Conservation (phyloP, 345 rosid genomes). For the Carallia pectinifolia region DNA sequence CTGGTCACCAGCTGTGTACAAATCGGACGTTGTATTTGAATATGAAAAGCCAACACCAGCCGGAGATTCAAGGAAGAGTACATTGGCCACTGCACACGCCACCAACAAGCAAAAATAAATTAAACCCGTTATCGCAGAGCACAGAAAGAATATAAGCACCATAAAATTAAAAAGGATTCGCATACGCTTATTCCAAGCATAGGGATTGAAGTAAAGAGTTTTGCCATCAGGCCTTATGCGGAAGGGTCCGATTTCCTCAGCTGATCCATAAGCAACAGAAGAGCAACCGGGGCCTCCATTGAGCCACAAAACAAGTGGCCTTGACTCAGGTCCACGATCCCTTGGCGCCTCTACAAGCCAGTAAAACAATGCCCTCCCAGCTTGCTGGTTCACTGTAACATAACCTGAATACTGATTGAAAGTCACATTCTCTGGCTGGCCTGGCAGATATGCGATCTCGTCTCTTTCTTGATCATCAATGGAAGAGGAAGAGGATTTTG, state of each 20-base stretch:
- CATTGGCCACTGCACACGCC: constrained; percentile 70
- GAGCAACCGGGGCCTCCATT: constrained; percentile 97
- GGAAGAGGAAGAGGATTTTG: constrained; percentile 18
- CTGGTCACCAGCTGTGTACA: constrained; percentile 77
- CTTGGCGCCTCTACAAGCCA: constrained; percentile 82
- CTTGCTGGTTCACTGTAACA: constrained; percentile 70
- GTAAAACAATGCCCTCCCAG: constrained; percentile 90
- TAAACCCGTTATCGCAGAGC: not conserved
- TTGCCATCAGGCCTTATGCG: constrained; percentile 68
- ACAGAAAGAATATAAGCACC: not conserved
- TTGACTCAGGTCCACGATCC: constrained; percentile 52
- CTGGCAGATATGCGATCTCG: constrained; percentile 63
- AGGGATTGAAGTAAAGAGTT: constrained; percentile 70
- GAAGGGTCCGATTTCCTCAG: constrained; percentile 92
- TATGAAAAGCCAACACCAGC: constrained; percentile 98
- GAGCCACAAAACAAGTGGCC: constrained; percentile 90
- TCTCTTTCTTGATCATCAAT: constrained; percentile 52
- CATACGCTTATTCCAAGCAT: constrained; percentile 77
- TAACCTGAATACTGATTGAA: constrained; percentile 87
- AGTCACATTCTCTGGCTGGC: constrained; percentile 62
- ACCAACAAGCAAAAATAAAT: not conserved
- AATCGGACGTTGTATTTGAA: constrained; percentile 73
- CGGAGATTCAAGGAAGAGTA: constrained; percentile 91
- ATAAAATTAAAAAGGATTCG: not conserved
- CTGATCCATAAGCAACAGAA: constrained; percentile 76